phyloP scores from a whole-genome alignment of 306 rosid species.

The Trifolium pratense region DNA sequence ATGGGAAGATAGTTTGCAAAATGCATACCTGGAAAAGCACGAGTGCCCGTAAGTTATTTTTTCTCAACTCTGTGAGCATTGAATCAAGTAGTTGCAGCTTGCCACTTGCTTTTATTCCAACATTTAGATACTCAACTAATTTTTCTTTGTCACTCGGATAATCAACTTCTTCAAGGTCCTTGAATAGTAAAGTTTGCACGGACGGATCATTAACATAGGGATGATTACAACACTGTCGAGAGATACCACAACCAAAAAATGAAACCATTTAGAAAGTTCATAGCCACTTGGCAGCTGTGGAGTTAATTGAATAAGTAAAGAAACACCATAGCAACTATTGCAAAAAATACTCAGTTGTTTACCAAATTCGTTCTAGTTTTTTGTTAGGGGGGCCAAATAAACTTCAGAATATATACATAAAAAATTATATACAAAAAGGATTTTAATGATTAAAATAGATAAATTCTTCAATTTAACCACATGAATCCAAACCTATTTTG shows the following conservation, averaged over 20 bases:
- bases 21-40: slow-evolving; percentile 76
- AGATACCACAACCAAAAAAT: slow-evolving; percentile 28
- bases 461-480: slow-evolving; percentile 19
- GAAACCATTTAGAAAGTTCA: slow-evolving; percentile 31
- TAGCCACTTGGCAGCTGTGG: slow-evolving; percentile 20
- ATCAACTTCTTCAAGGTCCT: slow-evolving; percentile 54
- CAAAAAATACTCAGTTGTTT: neutral
- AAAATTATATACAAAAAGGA: neutral
- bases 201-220: slow-evolving; percentile 67
- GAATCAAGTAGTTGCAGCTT: slow-evolving; percentile 88
- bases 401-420: slow-evolving; percentile 13
- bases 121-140: slow-evolving; percentile 53
- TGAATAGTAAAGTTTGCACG: slow-evolving; percentile 46
- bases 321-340: slow-evolving; percentile 29
- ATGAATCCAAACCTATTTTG: slow-evolving; percentile 18
- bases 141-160: slow-evolving; percentile 39
- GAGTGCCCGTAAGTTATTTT: slow-evolving; percentile 62
- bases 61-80: slow-evolving; percentile 77
- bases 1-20: slow-evolving; percentile 2
- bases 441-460: neutral
- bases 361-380: slow-evolving; percentile 17
- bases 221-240: slow-evolving; percentile 84
- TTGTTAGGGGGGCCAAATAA: slow-evolving; percentile 14
- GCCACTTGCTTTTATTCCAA: slow-evolving; percentile 83
- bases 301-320: slow-evolving; percentile 21